Base-by-base conservation (phyloP, 257 asterid genomes). In the Solanum acaule region DNA sequence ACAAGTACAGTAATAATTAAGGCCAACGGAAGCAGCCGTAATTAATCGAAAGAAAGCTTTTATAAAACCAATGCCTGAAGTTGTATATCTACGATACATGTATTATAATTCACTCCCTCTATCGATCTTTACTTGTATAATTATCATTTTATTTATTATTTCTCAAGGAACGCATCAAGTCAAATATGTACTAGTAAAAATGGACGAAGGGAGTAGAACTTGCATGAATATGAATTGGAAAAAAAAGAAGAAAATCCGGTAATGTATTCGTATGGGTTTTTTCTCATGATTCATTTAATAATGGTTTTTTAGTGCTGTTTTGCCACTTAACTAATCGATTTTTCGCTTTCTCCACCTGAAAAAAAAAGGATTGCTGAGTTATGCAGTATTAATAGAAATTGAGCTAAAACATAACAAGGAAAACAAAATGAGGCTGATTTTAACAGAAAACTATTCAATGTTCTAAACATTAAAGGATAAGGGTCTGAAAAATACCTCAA, bases 281-380 rank as follows among this genome's bases (percentile, higher is more conserved):
- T 75, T 29, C 6, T 81, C 42, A 81, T 46, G 85, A 81, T 44
- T 81, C 85, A 10, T 81, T 81, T 16, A 46, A 44, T 25, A 81
- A 16, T 81, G 85, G 18, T 6, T 1, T 42, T 29, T 46, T 16
- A 29, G 2, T 81, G 85, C 42, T 70, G 3, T 42, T 4, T 72
- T 72, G 88, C 88, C 88, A 86, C 88, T 72, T 72, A 29, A 22
- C 68, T 61, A 86, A 86, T 59, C 88, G 84, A 20, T 23, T 86
- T 86, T 86, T 49, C 1, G 84, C 56, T 72, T 33, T 78, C 10
- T 86, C 88, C 65, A 86, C 88, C 88, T 86, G 84, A 3, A 72
- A 46, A 75, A 72, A 20, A 8, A 10, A 49, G 18, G 31, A 63
- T 63, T 63, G 31, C 3, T 63, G 6, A 63, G 63, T 23, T 63